Evolutionary conservation across 1,284 basidiomycete species (phyloP).

Genomic region (Ceratobasidium sp.): DNA sequence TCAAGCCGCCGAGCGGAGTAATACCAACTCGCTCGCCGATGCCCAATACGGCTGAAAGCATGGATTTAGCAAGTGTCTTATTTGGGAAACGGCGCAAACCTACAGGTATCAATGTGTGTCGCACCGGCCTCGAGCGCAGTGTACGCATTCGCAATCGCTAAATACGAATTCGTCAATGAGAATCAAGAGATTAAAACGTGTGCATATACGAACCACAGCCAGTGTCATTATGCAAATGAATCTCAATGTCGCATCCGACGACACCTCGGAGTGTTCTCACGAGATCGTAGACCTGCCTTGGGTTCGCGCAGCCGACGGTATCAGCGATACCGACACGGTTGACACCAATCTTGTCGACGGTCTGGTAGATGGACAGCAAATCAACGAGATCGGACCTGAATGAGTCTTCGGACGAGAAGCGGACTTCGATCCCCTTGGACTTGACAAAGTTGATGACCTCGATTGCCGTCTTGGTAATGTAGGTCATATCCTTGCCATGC

Average conservation of each 20-base stretch:
- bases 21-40: constrained; percentile 99
- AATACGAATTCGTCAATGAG: constrained; percentile 24
- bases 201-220: constrained; percentile 75
- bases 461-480: constrained; percentile 98
- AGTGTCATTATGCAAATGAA: constrained; percentile 99
- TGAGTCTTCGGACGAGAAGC: constrained; percentile 99
- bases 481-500: constrained; percentile 99
- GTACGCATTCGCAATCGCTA: constrained; percentile 98
- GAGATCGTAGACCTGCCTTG: constrained; percentile 98
- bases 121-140: constrained; percentile 98
- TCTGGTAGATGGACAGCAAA: constrained; percentile 98
- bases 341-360: constrained; percentile 99
- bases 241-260: constrained; percentile 95
- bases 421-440: constrained; percentile 99
- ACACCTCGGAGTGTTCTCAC: constrained; percentile 96
- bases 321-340: constrained; percentile 99
- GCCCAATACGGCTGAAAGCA: constrained; percentile 75
- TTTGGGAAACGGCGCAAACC: constrained; percentile 46
- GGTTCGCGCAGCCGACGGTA: constrained; percentile 99
- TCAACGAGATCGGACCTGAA: constrained; percentile 99
- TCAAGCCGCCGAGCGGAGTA: constrained; percentile 95
- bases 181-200: constrained; percentile 34
- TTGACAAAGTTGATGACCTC: constrained; percentile 99
- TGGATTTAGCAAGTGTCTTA: constrained; percentile 20
- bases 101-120: constrained; percentile 97